Evolutionary conservation across 257 asterid species (phyloP), one percentile per base, ranked within the genome.

Genomic region (Solanum clarkiae): DNA sequence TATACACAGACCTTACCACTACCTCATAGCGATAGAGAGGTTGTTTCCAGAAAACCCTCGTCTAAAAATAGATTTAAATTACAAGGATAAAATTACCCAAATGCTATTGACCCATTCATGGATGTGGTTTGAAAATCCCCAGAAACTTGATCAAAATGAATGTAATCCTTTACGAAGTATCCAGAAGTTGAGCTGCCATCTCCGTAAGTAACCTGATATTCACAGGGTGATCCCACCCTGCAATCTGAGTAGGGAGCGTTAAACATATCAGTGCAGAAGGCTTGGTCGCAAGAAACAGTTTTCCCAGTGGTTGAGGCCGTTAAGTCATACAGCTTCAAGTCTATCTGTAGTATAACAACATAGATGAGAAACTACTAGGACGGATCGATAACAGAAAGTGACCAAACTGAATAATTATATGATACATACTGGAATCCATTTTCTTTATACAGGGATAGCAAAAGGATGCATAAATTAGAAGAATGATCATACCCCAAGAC

Each of bases 101-200:
- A 97, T 68, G 95, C 95, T 90, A 97, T 90, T 85, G 94, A 91
- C 45, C 98, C 96, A 81, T 95, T 94, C 93, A 91, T 92, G 56
- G 92, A 11, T 84, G 92, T 84, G 53, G 96, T 94, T 88, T 91
- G 97, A 86, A 92, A 90, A 91, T 95, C 89, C 68, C 98, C 98
- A 16, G 96, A 85, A 82, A 95, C 96, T 93, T 89, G 97, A 88
- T 97, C 89, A 87, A 97, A 87, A 83, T 80, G 90, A 86, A 94
- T 89, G 72, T 51, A 65, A 88, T 97, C 99, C 85, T 87, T 88
- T 85, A 97, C 98, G 87, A 95, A 94, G 90, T 88, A 94, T 70
- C 99, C 99, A 51, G 92, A 95, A 20, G 98, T 95, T 86, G 88
- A 88, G 90, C 98, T 95, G 56, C 98, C 98, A 71, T 97, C 99